A percentile compares a stretch with the other conserved stretches of the same genome.
phyloP scores from a whole-genome alignment of 345 rosid genomes.

The Populus alba region DNA sequence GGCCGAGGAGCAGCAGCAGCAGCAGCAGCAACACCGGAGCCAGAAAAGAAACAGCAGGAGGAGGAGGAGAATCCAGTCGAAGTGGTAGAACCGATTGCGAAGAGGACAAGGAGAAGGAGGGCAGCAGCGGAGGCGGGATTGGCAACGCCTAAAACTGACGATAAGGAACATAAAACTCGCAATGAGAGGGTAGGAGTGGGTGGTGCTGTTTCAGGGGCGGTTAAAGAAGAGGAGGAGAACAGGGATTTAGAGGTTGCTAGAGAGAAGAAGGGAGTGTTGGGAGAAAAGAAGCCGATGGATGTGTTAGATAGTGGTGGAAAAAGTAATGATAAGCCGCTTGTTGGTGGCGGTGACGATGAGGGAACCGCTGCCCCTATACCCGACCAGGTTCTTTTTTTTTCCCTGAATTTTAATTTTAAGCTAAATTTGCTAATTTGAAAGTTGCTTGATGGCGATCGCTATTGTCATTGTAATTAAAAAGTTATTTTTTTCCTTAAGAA shows the following conservation, averaged over 20 bases:
- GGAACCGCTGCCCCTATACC: conserved; percentile 88
- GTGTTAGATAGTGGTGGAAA: conserved; percentile 66
- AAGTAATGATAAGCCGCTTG: conserved; percentile 66
- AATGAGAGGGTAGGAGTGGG: background rate
- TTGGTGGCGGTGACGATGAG: conserved; percentile 85
- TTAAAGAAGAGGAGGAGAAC: conserved; percentile 31
- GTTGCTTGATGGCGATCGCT: background rate
- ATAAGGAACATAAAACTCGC: background rate
- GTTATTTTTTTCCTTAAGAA: no score
- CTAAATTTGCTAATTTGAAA: background rate
- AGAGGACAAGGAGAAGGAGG: conserved; percentile 45
- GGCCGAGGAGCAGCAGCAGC: conserved; percentile 36
- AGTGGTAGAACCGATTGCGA: conserved; percentile 53
- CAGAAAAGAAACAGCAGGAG: conserved; percentile 5
- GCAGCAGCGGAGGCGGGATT: conserved; percentile 47
- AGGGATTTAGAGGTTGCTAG: background rate
- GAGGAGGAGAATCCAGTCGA: conserved; percentile 29
- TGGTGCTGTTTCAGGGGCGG: conserved; percentile 15
- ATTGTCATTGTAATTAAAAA: background rate
- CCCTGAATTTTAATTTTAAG: background rate
- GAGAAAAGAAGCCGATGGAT: conserved; percentile 37
- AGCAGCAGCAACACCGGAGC: conserved; percentile 22
- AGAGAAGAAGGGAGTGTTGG: conserved; percentile 11
- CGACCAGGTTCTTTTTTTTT: conserved; percentile 48
- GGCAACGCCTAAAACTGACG: conserved; percentile 14